These are phyloP conservation scores for Turritis glabra DNA, from an alignment of 345 rosid genomes.

Conservation along the genomic window DNA sequence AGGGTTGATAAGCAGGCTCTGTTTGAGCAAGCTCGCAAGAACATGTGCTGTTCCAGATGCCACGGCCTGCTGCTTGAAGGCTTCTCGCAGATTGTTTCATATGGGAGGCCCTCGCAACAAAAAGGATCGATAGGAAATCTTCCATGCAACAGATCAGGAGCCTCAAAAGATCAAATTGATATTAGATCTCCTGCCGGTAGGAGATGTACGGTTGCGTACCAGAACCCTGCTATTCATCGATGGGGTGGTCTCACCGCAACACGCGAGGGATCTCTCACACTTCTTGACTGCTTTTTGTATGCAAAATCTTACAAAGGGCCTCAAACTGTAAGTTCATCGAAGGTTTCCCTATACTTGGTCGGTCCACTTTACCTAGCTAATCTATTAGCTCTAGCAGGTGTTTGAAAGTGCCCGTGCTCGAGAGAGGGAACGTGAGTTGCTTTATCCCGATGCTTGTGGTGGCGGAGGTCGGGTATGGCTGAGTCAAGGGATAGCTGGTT, in stretches of 20 bases:
- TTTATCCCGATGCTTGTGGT: conserved; percentile 98
- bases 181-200: conserved; percentile 41
- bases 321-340: conserved; percentile 64
- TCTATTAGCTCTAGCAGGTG: conserved; percentile 57
- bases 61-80: conserved; percentile 88
- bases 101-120: conserved; percentile 72
- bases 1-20: conserved; percentile 83
- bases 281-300: conserved; percentile 73
- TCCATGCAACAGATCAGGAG: conserved; percentile 43
- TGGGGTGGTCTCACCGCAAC: conserved; percentile 95
- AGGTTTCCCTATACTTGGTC: background rate
- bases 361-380: conserved; percentile 41
- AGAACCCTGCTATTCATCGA: conserved; percentile 78
- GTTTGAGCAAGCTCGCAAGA: conserved; percentile 94
- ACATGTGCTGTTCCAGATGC: conserved; percentile 96
- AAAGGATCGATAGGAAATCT: conserved; percentile 52
- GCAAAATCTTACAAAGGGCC: conserved; percentile 70
- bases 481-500: conserved; percentile 76
- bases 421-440: conserved; percentile 89
- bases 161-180: conserved; percentile 44
- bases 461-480: conserved; percentile 98
- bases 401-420: conserved; percentile 92
- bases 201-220: conserved; percentile 59
- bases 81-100: conserved; percentile 75
- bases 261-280: conserved; percentile 76